These are phyloP conservation scores for Aspergillus uvarum DNA, from an alignment of 2,329 filamentous ascomycete genomes.

Conservation along the genomic window DNA sequence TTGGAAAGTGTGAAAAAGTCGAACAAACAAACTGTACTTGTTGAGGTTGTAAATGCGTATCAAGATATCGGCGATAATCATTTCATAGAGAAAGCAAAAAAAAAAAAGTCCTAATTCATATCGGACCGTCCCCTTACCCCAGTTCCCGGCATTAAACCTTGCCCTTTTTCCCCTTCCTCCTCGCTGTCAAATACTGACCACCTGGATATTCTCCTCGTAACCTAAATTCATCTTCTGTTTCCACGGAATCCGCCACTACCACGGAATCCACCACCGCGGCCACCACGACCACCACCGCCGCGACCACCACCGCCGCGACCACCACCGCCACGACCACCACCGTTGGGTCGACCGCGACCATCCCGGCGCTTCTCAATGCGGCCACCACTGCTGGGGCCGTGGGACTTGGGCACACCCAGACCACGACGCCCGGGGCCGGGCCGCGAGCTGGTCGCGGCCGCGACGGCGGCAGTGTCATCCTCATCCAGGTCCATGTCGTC, in stretches of 20 bases:
- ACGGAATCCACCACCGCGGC: constrained; percentile 3
- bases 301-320: constrained; percentile 14
- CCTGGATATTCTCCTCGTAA: too few species aligned
- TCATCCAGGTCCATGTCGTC: constrained; percentile 47
- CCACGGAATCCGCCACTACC: not conserved
- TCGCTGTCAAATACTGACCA: too few species aligned
- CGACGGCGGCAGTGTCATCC: constrained; percentile 19
- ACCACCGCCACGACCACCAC: not conserved
- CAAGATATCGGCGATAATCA: not conserved
- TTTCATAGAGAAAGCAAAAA: not conserved
- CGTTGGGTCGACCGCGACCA: not conserved
- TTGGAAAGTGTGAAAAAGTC: not conserved
- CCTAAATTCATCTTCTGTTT: not conserved
- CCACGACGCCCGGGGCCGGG: constrained; percentile 22
- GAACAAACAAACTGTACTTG: not conserved
- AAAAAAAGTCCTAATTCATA: not conserved
- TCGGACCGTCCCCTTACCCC: not conserved
- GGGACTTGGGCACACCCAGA: constrained; percentile 30
- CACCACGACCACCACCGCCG: constrained; percentile 15
- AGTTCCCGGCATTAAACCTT: too few species aligned
- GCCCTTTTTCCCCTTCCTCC: not conserved
- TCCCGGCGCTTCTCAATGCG: constrained; percentile 27
- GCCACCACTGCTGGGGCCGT: constrained; percentile 23
- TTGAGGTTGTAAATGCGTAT: not conserved
- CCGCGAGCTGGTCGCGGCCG: constrained; percentile 7